Evolutionary conservation across 208 protist species (phyloP).

Genomic region (Leishmania lainsoni): DNA sequence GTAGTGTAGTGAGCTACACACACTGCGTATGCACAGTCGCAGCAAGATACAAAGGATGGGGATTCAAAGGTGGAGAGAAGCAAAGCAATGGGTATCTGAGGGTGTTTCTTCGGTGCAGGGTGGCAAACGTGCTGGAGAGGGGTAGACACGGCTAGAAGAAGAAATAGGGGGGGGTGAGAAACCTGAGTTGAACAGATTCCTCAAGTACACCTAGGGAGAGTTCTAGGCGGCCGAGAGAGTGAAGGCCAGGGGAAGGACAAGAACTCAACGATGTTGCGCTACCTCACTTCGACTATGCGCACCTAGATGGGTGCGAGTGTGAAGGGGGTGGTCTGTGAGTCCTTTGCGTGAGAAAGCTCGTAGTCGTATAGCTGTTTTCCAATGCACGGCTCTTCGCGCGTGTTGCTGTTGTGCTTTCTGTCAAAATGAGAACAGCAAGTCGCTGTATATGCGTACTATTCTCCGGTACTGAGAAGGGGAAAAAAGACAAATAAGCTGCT

Average conservation of each 20-base stretch:
- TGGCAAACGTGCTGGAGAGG: not conserved
- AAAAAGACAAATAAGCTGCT: not conserved
- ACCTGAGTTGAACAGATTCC: not conserved
- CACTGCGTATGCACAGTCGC: not conserved
- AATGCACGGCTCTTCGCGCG: not conserved
- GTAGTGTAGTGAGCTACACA: not conserved
- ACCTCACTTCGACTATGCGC: not conserved
- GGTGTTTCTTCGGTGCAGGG: not conserved
- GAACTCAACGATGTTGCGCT: not conserved
- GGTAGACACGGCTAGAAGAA: not conserved
- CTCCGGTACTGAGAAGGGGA: not conserved
- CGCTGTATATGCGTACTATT: not conserved
- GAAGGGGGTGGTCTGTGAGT: not conserved
- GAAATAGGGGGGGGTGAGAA: not conserved
- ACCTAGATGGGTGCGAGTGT: not conserved
- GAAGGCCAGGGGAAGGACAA: not conserved
- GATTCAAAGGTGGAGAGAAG: not conserved
- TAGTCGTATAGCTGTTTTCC: too few relatives aligned
- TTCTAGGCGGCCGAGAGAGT: not conserved
- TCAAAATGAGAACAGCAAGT: not conserved
- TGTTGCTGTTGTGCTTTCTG: not conserved
- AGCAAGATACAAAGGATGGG: not conserved
- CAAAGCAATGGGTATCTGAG: not conserved
- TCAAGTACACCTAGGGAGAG: not conserved
- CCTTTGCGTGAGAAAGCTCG: not conserved